Conservation (phyloP, 2,329 filamentous ascomycete genomes). For the Trichoderma arundinaceum region DNA sequence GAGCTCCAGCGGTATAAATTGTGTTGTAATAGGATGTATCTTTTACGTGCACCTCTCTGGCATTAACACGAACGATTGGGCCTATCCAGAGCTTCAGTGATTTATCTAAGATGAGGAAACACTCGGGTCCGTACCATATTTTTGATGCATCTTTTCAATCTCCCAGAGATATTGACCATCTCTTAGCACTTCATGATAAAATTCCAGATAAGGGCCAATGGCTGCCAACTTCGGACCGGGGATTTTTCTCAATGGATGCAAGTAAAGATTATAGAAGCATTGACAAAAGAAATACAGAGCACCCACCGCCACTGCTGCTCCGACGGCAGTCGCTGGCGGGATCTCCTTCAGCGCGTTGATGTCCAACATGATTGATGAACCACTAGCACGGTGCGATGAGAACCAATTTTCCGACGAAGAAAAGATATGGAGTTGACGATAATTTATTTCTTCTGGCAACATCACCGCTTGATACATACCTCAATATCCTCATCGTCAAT, state of each 20-base stretch:
- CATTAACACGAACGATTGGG: slow-evolving; percentile 43
- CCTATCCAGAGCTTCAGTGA: slow-evolving; percentile 32
- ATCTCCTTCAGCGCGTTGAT: background rate
- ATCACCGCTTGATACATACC: background rate
- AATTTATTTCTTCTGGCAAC: background rate
- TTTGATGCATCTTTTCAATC: slow-evolving; percentile 39
- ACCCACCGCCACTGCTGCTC: background rate
- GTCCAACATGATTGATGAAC: background rate
- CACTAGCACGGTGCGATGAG: background rate
- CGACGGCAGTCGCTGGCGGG: background rate
- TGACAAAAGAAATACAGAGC: background rate
- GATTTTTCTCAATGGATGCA: slow-evolving; percentile 42
- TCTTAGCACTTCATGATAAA: slow-evolving; percentile 38
- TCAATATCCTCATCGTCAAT: background rate
- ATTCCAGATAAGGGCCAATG: slow-evolving; percentile 39
- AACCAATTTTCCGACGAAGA: background rate
- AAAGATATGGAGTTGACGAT: background rate
- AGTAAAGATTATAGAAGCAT: slow-evolving; percentile 39
- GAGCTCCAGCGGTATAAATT: slow-evolving; percentile 36
- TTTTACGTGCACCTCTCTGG: slow-evolving; percentile 42
- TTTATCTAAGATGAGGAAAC: background rate
- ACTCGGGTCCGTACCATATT: slow-evolving; percentile 37
- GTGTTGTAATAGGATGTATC: slow-evolving; percentile 38
- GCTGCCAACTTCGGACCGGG: slow-evolving; percentile 42
- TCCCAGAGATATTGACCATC: slow-evolving; percentile 39